Base-by-base conservation (phyloP, 148 eudicot genomes). In the Amaranthus hypochondriacus region DNA sequence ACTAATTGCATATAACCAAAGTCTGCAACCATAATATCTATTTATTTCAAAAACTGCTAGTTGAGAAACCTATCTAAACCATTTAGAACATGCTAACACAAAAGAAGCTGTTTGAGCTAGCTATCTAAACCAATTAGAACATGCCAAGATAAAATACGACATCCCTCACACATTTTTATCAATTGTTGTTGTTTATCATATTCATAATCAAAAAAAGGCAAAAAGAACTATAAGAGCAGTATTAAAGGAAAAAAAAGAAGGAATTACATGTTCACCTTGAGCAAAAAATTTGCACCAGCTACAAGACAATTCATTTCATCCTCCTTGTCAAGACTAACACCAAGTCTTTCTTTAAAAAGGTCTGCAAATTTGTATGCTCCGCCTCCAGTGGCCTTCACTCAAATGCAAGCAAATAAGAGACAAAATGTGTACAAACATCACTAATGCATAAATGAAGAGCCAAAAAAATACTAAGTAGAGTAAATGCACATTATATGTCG, bases 221-320 rank as follows among this genome's bases (percentile, higher is more conserved):
- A 68, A 6, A 48, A 52, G 52, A 53, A 18, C 6, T 11, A 13
- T 47, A 18, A 21, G 14, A 9, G n/a, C 5, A 15, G 39, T 44
- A 7, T 18, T 0, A n/a, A 28, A 11, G 1, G 9, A 48, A 7
- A 15, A 53, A 18, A 69, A 60, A 15, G 4, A 51, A 49, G 52
- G 11, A 75, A 9, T 11, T 67, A 51, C 15, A 15, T 66, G 54
- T 73, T 79, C 83, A 95, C 98, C 98, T 91, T 91, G 65, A 94
- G 97, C 83, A 94, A 73, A 78, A 91, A 94, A 78, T 94, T 94
- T 49, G 97, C 96, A 73, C 98, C 98, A 59, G 98, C 87, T 39
- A 94, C 97, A 49, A 94, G 96, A 80, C 97, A 89, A 68, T 84
- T 61, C 98, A 91, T 91, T 85, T 94, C 98, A 75, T 94, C 98